Conservation (phyloP, 768 basidiomycete genomes). For the Leccinellum rugosiceps region DNA sequence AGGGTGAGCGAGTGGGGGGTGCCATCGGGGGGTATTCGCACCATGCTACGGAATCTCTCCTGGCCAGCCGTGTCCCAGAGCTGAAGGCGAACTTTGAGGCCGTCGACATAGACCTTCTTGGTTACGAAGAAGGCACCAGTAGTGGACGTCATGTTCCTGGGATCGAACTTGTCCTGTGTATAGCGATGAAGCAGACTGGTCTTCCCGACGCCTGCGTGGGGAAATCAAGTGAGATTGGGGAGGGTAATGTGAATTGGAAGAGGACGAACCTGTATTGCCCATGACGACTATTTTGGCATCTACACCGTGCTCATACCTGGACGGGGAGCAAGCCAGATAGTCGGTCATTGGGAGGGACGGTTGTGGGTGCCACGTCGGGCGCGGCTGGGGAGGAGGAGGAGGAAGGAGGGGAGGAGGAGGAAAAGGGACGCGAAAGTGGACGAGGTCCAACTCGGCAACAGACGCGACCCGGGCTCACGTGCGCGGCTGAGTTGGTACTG, state of each 20-base stretch:
- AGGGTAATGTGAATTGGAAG: slow-evolving; percentile 11
- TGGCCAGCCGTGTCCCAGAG: slow-evolving; percentile 95
- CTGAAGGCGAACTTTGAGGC: slow-evolving; percentile 81
- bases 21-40: slow-evolving; percentile 32
- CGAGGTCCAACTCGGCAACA: slow-evolving; percentile 27
- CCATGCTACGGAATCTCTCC: slow-evolving; percentile 90
- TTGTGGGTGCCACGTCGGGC: slow-evolving; percentile 47
- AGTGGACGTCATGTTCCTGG: slow-evolving; percentile 84
- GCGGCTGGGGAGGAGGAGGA: slow-evolving; percentile 33
- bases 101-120: slow-evolving; percentile 85
- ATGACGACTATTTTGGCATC: slow-evolving; percentile 96
- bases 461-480: slow-evolving; percentile 36
- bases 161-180: slow-evolving; percentile 87
- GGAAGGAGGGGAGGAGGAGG: slow-evolving; percentile 32
- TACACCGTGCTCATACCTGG: slow-evolving; percentile 77
- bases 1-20: slow-evolving; percentile 14
- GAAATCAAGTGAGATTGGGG: slow-evolving; percentile 13
- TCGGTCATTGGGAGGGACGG: slow-evolving; percentile 47
- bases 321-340: slow-evolving; percentile 51
- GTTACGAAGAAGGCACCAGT: slow-evolving; percentile 93
- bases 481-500: slow-evolving; percentile 4
- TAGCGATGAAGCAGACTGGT: slow-evolving; percentile 88
- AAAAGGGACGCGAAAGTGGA: slow-evolving; percentile 25
- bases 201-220: slow-evolving; percentile 75
- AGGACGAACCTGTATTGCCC: slow-evolving; percentile 65